Evolutionary conservation across 23 red algal genomes (phyloP).

Genomic region (Gracilaria domingensis): DNA sequence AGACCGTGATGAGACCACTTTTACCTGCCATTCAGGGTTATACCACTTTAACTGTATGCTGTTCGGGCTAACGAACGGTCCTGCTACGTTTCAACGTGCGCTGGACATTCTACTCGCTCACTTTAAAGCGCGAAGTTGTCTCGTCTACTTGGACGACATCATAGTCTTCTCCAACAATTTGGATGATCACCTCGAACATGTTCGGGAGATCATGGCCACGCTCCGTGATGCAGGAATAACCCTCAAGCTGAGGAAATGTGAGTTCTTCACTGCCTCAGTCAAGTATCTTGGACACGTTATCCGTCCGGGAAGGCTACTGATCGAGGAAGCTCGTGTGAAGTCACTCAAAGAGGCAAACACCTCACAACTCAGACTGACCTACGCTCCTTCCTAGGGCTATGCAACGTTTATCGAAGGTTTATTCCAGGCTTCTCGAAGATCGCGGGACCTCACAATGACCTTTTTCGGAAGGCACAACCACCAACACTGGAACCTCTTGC

Average conservation of each 20-base stretch:
- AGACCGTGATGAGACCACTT: slow-evolving; percentile 19
- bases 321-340: not conserved
- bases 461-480: not conserved
- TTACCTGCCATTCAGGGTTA: slow-evolving; percentile 18
- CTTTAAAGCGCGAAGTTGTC: not conserved
- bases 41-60: not conserved
- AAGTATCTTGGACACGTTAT: slow-evolving; percentile 26
- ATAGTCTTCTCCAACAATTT: slow-evolving; percentile 11
- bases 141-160: slow-evolving; percentile 42
- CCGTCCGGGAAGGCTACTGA: not conserved
- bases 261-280: not conserved
- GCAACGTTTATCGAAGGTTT: slow-evolving; percentile 3
- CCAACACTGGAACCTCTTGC: no score
- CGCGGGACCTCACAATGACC: not conserved
- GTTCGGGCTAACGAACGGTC: slow-evolving; percentile 41
- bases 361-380: not conserved
- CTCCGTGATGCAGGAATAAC: not conserved
- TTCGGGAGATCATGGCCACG: not conserved
- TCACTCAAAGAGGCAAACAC: not conserved
- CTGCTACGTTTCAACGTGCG: slow-evolving; percentile 26
- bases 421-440: not conserved
- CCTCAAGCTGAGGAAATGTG: slow-evolving; percentile 27
- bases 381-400: not conserved
- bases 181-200: slow-evolving; percentile 18
- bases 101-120: slow-evolving; percentile 7